Evolutionary conservation across 1,284 basidiomycete species (phyloP).

Genomic region (Porodaedalea pini): DNA sequence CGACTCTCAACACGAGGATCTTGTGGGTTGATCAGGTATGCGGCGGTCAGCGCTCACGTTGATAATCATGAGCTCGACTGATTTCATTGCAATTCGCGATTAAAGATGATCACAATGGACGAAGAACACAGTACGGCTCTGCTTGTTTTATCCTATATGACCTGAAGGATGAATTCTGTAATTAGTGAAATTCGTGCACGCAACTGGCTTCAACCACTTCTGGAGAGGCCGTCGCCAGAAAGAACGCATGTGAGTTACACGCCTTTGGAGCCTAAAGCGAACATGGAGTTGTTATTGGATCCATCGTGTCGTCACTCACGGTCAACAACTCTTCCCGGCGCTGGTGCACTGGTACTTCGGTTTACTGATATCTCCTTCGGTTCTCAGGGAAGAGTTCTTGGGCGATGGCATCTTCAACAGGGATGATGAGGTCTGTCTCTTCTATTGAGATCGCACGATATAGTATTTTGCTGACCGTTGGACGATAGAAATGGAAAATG

Average conservation of each 20-base stretch:
- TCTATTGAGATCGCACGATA: slow-evolving; percentile 13
- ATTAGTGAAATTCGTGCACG: slow-evolving; percentile 51
- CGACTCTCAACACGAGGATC: slow-evolving; percentile 62
- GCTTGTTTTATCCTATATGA: background rate
- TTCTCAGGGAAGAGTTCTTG: slow-evolving; percentile 57
- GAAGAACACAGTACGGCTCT: slow-evolving; percentile 45
- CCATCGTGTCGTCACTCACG: background rate
- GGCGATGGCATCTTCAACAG: slow-evolving; percentile 73
- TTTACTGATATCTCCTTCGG: background rate
- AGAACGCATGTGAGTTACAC: slow-evolving; percentile 53
- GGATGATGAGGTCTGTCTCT: slow-evolving; percentile 53
- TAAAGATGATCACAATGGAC: slow-evolving; percentile 68
- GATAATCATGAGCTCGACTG: background rate
- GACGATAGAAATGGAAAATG: slow-evolving; percentile 47
- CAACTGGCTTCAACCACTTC: slow-evolving; percentile 63
- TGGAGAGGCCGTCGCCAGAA: slow-evolving; percentile 61
- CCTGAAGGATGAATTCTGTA: too few relatives aligned
- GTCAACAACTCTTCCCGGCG: background rate
- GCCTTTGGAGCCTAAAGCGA: background rate
- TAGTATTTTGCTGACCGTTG: slow-evolving; percentile 11
- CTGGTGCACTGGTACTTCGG: background rate
- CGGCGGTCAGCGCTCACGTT: slow-evolving; percentile 15
- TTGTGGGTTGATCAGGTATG: slow-evolving; percentile 64
- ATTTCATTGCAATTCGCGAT: slow-evolving; percentile 1
- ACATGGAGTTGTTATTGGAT: background rate